Conservation (phyloP, 331 rosid genomes). For the Saraca asoca region DNA sequence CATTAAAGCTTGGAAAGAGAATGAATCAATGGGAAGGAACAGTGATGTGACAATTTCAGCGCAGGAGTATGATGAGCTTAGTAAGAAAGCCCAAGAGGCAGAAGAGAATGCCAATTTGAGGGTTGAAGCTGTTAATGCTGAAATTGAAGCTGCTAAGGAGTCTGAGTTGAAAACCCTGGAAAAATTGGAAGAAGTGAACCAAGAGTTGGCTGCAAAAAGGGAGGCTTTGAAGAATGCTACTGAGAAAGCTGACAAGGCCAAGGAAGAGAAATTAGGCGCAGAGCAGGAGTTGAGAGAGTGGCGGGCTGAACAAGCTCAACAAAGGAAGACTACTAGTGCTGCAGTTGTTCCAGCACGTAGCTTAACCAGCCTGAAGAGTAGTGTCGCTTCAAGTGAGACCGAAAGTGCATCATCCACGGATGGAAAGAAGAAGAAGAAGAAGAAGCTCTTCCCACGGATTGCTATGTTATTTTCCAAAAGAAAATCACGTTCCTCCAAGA, state of each 20-base stretch:
- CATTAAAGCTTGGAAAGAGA: slow-evolving; percentile 55
- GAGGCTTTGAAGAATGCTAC: slow-evolving; percentile 48
- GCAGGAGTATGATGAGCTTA: slow-evolving; percentile 60
- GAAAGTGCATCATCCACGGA: slow-evolving; percentile 40
- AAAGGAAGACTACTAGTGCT: slow-evolving; percentile 38
- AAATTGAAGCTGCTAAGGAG: slow-evolving; percentile 61
- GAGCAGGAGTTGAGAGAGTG: slow-evolving; percentile 64
- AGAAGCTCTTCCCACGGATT: slow-evolving; percentile 53
- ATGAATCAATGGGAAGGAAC: slow-evolving; percentile 39
- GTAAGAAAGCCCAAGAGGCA: slow-evolving; percentile 59
- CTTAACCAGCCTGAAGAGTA: slow-evolving; percentile 30
- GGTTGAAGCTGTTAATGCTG: slow-evolving; percentile 51
- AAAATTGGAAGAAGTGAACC: slow-evolving; percentile 54
- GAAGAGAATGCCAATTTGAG: slow-evolving; percentile 61
- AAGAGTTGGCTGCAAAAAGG: slow-evolving; percentile 49
- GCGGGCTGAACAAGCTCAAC: slow-evolving; percentile 57
- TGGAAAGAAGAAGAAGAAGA: slow-evolving; percentile 63
- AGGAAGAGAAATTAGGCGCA: slow-evolving; percentile 64
- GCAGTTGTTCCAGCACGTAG: slow-evolving; percentile 21
- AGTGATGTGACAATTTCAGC: slow-evolving; percentile 50
- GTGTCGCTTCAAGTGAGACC: background rate
- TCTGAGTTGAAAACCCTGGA: slow-evolving; percentile 54
- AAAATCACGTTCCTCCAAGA: slow-evolving; percentile 40
- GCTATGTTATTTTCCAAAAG: slow-evolving; percentile 52
- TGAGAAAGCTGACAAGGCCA: slow-evolving; percentile 59